A percentile compares a stretch with the other conserved stretches of the same genome.
Evolutionary conservation across 352 stramenopile species (phyloP).

Genomic region (Globisporangium ultimum): DNA sequence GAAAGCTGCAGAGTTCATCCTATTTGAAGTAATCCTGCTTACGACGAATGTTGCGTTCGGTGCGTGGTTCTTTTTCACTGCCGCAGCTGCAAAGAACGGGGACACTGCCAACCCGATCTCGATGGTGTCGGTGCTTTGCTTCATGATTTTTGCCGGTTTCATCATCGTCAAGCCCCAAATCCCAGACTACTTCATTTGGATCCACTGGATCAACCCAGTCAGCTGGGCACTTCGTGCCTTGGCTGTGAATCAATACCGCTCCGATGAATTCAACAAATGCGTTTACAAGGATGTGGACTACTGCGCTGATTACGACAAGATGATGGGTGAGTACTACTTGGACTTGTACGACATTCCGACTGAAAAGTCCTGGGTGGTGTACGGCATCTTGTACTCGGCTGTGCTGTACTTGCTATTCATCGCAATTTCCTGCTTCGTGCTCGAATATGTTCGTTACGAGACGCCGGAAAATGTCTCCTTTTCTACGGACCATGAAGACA

Average conservation of each 20-base stretch:
- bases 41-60: conserved; percentile 19
- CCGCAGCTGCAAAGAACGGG: conserved; percentile 3
- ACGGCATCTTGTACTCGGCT: conserved; percentile 34
- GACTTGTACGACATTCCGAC: conserved; percentile 25
- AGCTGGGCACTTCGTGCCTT: too few species aligned
- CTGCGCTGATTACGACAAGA: conserved; percentile 11
- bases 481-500: too few species aligned
- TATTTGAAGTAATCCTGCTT: conserved; percentile 16
- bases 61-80: conserved; percentile 19
- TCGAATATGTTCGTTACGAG: conserved; percentile 1
- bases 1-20: neutral
- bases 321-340: conserved; percentile 42
- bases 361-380: conserved; percentile 28
- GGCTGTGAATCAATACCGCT: conserved; percentile 17
- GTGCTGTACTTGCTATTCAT: conserved; percentile 18
- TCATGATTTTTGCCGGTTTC: conserved; percentile 24
- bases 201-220: too few species aligned
- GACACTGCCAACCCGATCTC: conserved; percentile 11
- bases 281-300: conserved; percentile 14
- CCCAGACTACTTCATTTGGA: conserved; percentile 24
- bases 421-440: neutral
- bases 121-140: conserved; percentile 10
- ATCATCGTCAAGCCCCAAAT: conserved; percentile 14
- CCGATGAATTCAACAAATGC: conserved; percentile 7
- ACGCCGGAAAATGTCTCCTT: neutral